Evolutionary conservation across 176 grass and related monocot genomes (phyloP).

Genomic region (Saccharum officinarum): DNA sequence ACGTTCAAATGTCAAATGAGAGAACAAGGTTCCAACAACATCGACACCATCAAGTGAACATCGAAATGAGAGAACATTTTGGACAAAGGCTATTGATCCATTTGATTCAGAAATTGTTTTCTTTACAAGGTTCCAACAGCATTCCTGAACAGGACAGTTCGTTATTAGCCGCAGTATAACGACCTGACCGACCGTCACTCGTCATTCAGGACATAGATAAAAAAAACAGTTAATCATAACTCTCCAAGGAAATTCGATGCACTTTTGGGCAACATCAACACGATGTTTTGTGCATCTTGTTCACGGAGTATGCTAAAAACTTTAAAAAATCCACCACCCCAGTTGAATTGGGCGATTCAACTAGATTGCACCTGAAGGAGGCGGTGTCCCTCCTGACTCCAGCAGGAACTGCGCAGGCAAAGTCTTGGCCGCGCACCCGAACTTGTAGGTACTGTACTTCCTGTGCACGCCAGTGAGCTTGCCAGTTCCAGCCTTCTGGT

Average conservation of each 20-base stretch:
- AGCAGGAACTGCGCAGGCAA: slow-evolving; percentile 68
- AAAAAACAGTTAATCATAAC: slow-evolving; percentile 4
- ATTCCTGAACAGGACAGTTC: slow-evolving; percentile 7
- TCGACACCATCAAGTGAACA: background rate
- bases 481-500: slow-evolving; percentile 63
- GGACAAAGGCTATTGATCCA: slow-evolving; percentile 19
- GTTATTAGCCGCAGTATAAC: slow-evolving; percentile 19
- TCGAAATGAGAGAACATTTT: background rate
- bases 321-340: slow-evolving; percentile 11
- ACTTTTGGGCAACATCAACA: slow-evolving; percentile 51
- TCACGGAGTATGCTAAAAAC: slow-evolving; percentile 19
- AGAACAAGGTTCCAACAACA: background rate
- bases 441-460: slow-evolving; percentile 77
- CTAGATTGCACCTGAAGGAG: slow-evolving; percentile 13
- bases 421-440: slow-evolving; percentile 63
- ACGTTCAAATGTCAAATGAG: background rate
- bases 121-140: slow-evolving; percentile 31
- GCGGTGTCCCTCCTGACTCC: slow-evolving; percentile 19
- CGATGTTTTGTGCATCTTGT: slow-evolving; percentile 37
- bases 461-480: slow-evolving; percentile 68
- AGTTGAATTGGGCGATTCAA: slow-evolving; percentile 39
- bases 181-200: background rate
- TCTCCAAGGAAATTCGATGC: slow-evolving; percentile 32
- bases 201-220: slow-evolving; percentile 15
- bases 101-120: background rate